Conservation (phyloP, 2,329 filamentous ascomycete genomes). For the Xenosphaeropsis pyriputrescens region DNA sequence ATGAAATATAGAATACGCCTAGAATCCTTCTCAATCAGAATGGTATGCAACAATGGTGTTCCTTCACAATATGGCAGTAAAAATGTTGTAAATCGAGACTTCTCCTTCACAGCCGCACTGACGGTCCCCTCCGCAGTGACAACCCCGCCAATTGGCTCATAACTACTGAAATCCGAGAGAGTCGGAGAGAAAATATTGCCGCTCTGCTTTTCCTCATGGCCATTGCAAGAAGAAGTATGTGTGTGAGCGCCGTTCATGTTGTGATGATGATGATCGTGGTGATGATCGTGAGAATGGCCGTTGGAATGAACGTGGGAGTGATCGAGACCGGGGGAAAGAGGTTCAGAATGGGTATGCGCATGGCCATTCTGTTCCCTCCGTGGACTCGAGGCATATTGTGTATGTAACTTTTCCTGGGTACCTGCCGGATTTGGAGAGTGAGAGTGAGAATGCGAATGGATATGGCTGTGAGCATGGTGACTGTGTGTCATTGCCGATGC, state of each 20-base stretch:
- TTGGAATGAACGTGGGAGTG: conserved; percentile 6
- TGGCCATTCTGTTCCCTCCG: conserved; percentile 13
- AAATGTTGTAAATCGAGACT: conserved; percentile 57
- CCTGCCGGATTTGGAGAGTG: conserved; percentile 6
- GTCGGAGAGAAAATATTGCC: too few relatives aligned
- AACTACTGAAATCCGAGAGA: too few relatives aligned
- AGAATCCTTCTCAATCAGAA: conserved; percentile 83
- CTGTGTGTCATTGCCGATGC: conserved; percentile 16
- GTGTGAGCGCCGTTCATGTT: conserved; percentile 10
- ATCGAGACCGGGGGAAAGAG: conserved; percentile 5
- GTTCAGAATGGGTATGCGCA: conserved; percentile 14
- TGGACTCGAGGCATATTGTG: conserved; percentile 6
- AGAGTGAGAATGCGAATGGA: conserved; percentile 16
- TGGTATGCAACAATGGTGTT: conserved; percentile 70
- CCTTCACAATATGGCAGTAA: conserved; percentile 55
- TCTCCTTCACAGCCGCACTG: conserved; percentile 9
- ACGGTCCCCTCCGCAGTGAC: conserved; percentile 1
- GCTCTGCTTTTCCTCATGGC: conserved; percentile 7
- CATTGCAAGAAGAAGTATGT: conserved; percentile 11
- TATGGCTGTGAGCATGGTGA: conserved; percentile 14
- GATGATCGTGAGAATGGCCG: conserved; percentile 8
- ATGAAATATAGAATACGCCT: conserved; percentile 96
- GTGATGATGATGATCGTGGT: conserved; percentile 8
- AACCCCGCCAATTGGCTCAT: conserved; percentile 6
- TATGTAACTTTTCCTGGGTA: conserved; percentile 7